These are phyloP conservation scores for Mallotus japonicus DNA, from an alignment of 441 rosid species.

Conservation along the genomic window DNA sequence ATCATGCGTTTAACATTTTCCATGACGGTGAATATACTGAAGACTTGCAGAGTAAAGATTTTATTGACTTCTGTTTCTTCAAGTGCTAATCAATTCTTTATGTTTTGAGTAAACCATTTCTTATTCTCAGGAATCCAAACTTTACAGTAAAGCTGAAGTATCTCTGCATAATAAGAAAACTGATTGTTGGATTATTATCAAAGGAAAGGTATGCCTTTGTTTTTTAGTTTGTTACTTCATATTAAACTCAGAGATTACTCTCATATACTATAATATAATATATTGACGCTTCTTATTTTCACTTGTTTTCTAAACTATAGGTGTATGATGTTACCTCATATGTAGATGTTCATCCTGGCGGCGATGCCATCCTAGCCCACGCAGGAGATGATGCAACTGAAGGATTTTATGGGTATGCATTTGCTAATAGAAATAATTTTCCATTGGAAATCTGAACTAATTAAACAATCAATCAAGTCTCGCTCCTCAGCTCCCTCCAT, in stretches of 20 bases:
- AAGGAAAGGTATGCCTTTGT: slow-evolving; percentile 52
- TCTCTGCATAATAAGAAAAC: slow-evolving; percentile 66
- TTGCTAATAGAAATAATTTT: neutral
- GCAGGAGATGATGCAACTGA: slow-evolving; percentile 94
- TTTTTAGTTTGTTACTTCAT: slow-evolving; percentile 17
- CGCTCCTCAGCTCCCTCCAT: neutral
- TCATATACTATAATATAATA: neutral
- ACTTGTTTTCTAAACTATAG: slow-evolving; percentile 27
- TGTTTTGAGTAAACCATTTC: slow-evolving; percentile 7
- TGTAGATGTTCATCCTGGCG: slow-evolving; percentile 97
- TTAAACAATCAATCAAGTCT: neutral
- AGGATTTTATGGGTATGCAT: slow-evolving; percentile 82
- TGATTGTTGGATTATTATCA: slow-evolving; percentile 91
- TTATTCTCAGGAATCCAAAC: slow-evolving; percentile 39
- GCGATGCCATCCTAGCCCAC: slow-evolving; percentile 83
- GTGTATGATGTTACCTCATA: slow-evolving; percentile 89
- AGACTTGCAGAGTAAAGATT: neutral
- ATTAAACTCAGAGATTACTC: neutral
- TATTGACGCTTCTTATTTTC: neutral
- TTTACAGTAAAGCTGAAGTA: slow-evolving; percentile 60
- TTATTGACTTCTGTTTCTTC: neutral
- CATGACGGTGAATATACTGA: neutral
- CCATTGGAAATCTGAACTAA: neutral
- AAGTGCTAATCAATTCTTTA: neutral
- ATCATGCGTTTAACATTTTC: slow-evolving; percentile 1